Conservation (phyloP, 2,329 filamentous ascomycete species). For the Colletotrichum aenigma region DNA sequence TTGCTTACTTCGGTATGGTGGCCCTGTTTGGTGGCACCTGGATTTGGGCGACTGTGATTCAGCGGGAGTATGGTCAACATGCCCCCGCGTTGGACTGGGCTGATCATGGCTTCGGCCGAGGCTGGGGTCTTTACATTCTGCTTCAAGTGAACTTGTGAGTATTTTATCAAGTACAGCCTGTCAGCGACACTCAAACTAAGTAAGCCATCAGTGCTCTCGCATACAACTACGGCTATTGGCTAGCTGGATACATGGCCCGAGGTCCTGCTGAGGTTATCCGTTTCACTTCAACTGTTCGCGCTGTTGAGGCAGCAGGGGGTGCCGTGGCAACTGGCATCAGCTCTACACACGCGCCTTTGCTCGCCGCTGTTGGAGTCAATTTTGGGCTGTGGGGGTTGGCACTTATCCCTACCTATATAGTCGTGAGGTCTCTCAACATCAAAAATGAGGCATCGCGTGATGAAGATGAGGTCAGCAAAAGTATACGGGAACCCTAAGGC, state of each 20-base stretch:
- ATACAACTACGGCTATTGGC: conserved; percentile 15
- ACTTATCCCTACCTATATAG: conserved; percentile 15
- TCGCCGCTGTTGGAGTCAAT: conserved; percentile 18
- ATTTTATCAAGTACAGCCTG: too few species aligned
- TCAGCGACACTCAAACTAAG: neutral
- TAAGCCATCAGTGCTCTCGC: neutral
- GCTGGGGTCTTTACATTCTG: conserved; percentile 27
- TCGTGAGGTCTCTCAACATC: conserved; percentile 6
- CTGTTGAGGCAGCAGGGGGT: conserved; percentile 13
- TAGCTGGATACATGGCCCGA: conserved; percentile 5
- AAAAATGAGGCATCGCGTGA: neutral
- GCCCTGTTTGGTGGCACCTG: conserved; percentile 24
- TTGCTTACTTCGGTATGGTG: conserved; percentile 22
- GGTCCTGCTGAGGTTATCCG: conserved; percentile 7
- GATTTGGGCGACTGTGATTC: conserved; percentile 27
- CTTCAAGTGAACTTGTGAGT: conserved; percentile 18
- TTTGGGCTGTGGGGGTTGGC: conserved; percentile 21
- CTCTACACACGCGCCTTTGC: conserved; percentile 13
- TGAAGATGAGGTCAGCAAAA: neutral
- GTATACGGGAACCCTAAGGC: fast-evolving
- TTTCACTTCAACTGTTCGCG: conserved; percentile 4
- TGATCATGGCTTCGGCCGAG: conserved; percentile 24
- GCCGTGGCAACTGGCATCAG: conserved; percentile 15
- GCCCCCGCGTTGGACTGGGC: conserved; percentile 22
- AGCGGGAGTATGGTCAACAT: conserved; percentile 18